Conservation (phyloP, 2,329 filamentous ascomycete species). For the Colletotrichum sp. region DNA sequence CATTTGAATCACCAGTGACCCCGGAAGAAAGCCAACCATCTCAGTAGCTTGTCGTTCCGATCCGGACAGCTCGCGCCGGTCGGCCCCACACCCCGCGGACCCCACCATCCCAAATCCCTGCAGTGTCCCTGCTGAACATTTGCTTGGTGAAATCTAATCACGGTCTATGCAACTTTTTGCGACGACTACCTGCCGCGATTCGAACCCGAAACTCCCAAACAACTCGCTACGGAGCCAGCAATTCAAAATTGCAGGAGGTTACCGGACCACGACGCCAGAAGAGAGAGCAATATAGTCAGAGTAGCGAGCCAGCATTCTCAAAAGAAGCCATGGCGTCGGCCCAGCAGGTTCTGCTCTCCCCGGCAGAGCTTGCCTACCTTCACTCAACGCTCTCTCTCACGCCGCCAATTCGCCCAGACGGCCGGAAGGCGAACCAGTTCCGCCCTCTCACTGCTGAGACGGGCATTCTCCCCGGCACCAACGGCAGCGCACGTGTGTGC, state of each 20-base stretch:
- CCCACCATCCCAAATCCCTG: slow-evolving; percentile 18
- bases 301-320: not conserved
- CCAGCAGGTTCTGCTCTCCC: slow-evolving; percentile 80
- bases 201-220: not conserved
- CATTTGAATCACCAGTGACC: not conserved
- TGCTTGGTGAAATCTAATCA: slow-evolving; percentile 5
- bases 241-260: not conserved
- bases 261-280: not conserved
- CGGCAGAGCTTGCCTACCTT: slow-evolving; percentile 94
- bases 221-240: not conserved
- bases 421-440: slow-evolving; percentile 83
- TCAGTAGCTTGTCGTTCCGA: not conserved
- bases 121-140: not conserved
- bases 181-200: not conserved
- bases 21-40: not conserved
- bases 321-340: slow-evolving; percentile 28
- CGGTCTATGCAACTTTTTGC: slow-evolving; percentile 12
- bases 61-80: slow-evolving; percentile 13
- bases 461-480: slow-evolving; percentile 85
- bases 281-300: not conserved
- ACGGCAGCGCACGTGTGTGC: slow-evolving; percentile 91
- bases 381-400: slow-evolving; percentile 82
- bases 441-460: slow-evolving; percentile 90
- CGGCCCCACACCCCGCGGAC: slow-evolving; percentile 21
- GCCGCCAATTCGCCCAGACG: slow-evolving; percentile 90